phyloP scores from a whole-genome alignment of 106 monocot genomes.

The Allium sativum region DNA sequence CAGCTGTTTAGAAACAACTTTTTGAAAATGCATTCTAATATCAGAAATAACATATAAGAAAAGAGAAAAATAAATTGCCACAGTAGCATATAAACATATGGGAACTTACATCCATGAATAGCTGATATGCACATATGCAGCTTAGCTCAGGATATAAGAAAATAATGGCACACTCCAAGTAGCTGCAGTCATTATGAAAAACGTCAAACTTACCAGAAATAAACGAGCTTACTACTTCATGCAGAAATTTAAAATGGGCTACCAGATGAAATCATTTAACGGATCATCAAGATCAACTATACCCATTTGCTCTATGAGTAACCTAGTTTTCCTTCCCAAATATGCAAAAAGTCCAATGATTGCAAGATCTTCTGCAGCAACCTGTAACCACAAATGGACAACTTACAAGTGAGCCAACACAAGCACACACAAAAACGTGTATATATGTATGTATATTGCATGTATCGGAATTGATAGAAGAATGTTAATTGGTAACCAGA shows the following conservation, averaged over 20 bases:
- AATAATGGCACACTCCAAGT: constrained; percentile 18
- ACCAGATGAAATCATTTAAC: constrained; percentile 17
- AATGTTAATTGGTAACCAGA: too few relatives aligned
- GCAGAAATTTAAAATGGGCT: background rate
- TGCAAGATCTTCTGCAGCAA: constrained; percentile 8
- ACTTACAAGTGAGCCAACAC: too few relatives aligned
- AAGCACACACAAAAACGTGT: too few relatives aligned
- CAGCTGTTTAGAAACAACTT: constrained; percentile 8
- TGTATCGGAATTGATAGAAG: too few relatives aligned
- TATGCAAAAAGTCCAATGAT: constrained; percentile 14
- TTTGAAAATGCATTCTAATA: too few relatives aligned
- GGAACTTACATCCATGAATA: constrained; percentile 17
- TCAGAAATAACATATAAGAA: too few relatives aligned
- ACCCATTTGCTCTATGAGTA: constrained; percentile 13
- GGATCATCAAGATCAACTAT: constrained; percentile 16
- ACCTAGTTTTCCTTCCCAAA: constrained; percentile 19
- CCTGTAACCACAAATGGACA: background rate
- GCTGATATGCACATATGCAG: constrained; percentile 13
- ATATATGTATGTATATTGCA: too few relatives aligned
- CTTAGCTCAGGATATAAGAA: constrained; percentile 14
- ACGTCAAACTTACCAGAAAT: background rate
- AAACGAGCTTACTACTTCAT: too few relatives aligned
- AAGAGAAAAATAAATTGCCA: too few relatives aligned
- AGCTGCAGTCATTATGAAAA: constrained; percentile 3
- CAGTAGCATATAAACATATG: too few relatives aligned